Evolutionary conservation across 345 rosid species (phyloP), one percentile per base, ranked within the genome.

Genomic region (Linum trigynum): DNA sequence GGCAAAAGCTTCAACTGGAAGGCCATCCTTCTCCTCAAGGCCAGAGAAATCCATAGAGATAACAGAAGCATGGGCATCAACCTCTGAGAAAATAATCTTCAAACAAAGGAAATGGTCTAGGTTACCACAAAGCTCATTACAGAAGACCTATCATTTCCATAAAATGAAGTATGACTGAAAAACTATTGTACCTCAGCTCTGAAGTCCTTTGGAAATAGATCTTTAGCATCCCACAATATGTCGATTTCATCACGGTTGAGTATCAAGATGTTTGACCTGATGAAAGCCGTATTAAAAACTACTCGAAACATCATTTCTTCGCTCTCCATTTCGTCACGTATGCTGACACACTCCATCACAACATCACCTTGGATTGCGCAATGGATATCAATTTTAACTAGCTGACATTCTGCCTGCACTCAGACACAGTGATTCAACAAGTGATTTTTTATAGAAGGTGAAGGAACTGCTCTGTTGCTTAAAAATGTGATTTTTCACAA

Each of bases 31-130:
- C 69, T 84, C 97, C 75, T 92, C 96, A 72, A 84, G 77, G 79
- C 75, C 67, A 17, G 87, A 66, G 74, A 88, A 78, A 71, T 86
- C 84, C 55, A 84, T 73, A 56, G 83, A 59, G 63, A 72, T 78
- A 79, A 92, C 16, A n/a, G 88, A 83, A 69, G 89, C 81, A 64
- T 88, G 83, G 65, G 89, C 83, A 79, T 92, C 94, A 94, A 85
- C 81, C 69, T 92, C 97, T 57, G 98, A 90, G 84, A 92, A 92
- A 79, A 92, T 87, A 83, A 92, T 80, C 98, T 92, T 76, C 74
- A 77, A 60, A 73, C 66, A 79, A 71, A 76, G 66, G 69, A 71
- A 50, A 69, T 39, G 75, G 39, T 61, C 55, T 55, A 56, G 15
- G 45, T 79, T 72, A 77, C 15, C 39, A 67, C 53, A 8, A 62